phyloP scores from a whole-genome alignment of 2,329 filamentous ascomycete genomes.

The Colletotrichum eleusines region DNA sequence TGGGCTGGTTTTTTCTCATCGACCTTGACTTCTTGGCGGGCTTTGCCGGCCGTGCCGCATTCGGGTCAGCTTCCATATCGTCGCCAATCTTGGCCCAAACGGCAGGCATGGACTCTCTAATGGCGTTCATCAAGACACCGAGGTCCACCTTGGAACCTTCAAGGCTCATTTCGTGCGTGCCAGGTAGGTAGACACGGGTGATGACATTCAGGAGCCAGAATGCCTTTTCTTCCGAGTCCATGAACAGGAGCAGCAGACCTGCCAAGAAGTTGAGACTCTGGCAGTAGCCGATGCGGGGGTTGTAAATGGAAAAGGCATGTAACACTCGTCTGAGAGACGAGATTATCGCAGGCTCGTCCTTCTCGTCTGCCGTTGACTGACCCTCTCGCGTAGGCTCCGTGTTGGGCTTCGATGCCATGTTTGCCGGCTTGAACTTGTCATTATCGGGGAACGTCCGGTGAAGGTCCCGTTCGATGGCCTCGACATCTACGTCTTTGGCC shows the following conservation, averaged over 20 bases:
- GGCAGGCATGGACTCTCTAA: slow-evolving; percentile 83
- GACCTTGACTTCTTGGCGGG: slow-evolving; percentile 49
- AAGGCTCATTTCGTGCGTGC: slow-evolving; percentile 90
- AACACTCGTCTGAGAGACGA: slow-evolving; percentile 85
- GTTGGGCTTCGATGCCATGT: slow-evolving; percentile 49
- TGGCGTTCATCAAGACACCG: slow-evolving; percentile 88
- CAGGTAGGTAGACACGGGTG: slow-evolving; percentile 87
- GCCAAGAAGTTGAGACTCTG: slow-evolving; percentile 96
- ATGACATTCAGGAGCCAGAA: slow-evolving; percentile 96
- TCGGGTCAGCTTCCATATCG: slow-evolving; percentile 71
- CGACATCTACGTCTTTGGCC: slow-evolving; percentile 80
- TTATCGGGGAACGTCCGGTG: slow-evolving; percentile 97
- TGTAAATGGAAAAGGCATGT: slow-evolving; percentile 90
- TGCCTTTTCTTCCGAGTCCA: slow-evolving; percentile 87
- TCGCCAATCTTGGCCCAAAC: slow-evolving; percentile 91
- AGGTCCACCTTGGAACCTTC: slow-evolving; percentile 95
- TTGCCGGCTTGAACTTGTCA: slow-evolving; percentile 81
- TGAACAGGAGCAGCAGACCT: slow-evolving; percentile 88
- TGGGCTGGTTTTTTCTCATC: slow-evolving; percentile 55
- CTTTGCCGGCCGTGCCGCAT: slow-evolving; percentile 51
- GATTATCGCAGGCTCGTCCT: slow-evolving; percentile 81
- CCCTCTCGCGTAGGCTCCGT: slow-evolving; percentile 36
- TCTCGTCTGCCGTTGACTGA: slow-evolving; percentile 44
- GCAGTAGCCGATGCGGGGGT: slow-evolving; percentile 93
- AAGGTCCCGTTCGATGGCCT: slow-evolving; percentile 93